phyloP scores from a whole-genome alignment of 805 yeast genomes.

The Jamesozyma piceae region DNA sequence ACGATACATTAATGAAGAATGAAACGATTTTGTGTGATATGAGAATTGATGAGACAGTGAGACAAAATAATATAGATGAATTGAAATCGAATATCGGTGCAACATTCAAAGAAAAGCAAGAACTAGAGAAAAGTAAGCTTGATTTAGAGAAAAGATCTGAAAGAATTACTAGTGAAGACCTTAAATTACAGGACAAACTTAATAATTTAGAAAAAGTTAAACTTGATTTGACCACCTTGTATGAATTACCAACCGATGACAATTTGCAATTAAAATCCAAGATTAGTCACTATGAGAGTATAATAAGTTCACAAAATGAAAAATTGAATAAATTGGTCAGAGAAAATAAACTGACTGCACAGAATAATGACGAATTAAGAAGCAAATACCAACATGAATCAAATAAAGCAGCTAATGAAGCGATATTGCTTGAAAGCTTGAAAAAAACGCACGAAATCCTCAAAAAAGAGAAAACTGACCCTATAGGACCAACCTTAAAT shows the following conservation, averaged over 20 bases:
- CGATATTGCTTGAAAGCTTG: conserved; percentile 25
- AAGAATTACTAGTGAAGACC: conserved; percentile 15
- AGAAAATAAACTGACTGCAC: conserved; percentile 33
- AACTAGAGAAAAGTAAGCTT: conserved; percentile 13
- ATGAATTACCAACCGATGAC: not conserved
- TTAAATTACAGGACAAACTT: conserved; percentile 7
- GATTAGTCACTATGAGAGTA: not conserved
- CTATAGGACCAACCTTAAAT: conserved; percentile 26
- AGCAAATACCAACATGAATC: conserved; percentile 38
- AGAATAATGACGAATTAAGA: conserved; percentile 30
- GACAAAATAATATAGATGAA: conserved; percentile 35
- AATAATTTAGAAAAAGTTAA: not conserved
- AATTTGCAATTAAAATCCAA: not conserved
- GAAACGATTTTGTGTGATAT: conserved; percentile 17
- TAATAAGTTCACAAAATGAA: not conserved
- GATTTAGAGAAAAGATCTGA: conserved; percentile 23
- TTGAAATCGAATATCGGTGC: conserved; percentile 35
- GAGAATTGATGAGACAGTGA: conserved; percentile 32
- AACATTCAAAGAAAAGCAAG: conserved; percentile 31
- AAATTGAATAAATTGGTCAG: conserved; percentile 41
- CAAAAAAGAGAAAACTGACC: conserved; percentile 28
- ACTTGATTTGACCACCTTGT: not conserved
- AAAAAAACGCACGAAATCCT: conserved; percentile 24
- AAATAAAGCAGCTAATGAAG: conserved; percentile 39
- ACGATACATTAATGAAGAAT: conserved; percentile 17